A percentile compares a stretch with the other conserved stretches of the same genome.
These are phyloP conservation scores for Aspergillus luchuensis DNA, from an alignment of 2,329 filamentous ascomycete genomes.

Conservation along the genomic window DNA sequence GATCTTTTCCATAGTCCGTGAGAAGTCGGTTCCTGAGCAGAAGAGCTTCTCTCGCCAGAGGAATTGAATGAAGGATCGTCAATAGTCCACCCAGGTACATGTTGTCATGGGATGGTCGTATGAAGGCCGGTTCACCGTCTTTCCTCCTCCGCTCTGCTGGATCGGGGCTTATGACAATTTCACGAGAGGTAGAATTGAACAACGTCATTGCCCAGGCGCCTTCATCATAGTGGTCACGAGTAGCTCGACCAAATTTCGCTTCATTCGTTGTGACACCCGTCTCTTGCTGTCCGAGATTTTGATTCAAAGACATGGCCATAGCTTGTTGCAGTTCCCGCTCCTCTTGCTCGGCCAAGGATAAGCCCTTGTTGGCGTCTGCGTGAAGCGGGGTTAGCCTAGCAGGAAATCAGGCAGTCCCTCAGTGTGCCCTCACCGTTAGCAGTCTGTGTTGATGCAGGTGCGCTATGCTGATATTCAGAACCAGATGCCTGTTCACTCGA, in stretches of 20 bases:
- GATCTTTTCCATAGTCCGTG: constrained; percentile 56
- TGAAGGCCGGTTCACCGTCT: constrained; percentile 55
- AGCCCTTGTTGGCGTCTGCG: constrained; percentile 31
- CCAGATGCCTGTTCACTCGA: constrained; percentile 29
- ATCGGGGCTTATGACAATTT: constrained; percentile 58
- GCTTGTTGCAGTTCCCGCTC: constrained; percentile 50
- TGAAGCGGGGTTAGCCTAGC: constrained; percentile 22
- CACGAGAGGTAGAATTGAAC: constrained; percentile 49
- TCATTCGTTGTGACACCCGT: constrained; percentile 52
- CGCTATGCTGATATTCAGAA: constrained; percentile 25
- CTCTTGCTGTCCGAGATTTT: constrained; percentile 54
- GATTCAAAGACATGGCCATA: constrained; percentile 49
- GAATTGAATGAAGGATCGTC: constrained; percentile 64
- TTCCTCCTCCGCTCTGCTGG: constrained; percentile 52
- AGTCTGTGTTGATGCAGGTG: constrained; percentile 31
- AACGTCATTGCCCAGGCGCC: constrained; percentile 59
- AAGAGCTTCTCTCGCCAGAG: constrained; percentile 59
- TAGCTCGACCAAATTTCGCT: constrained; percentile 58
- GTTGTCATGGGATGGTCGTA: constrained; percentile 57
- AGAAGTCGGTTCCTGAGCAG: constrained; percentile 50
- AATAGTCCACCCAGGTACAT: constrained; percentile 60
- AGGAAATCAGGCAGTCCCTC: neutral
- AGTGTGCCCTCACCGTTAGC: constrained; percentile 29
- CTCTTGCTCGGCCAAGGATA: constrained; percentile 47
- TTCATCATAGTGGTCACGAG: constrained; percentile 56